Conservation (phyloP, 192 early-diverging fungal species). For the Radiomyces spectabilis region DNA sequence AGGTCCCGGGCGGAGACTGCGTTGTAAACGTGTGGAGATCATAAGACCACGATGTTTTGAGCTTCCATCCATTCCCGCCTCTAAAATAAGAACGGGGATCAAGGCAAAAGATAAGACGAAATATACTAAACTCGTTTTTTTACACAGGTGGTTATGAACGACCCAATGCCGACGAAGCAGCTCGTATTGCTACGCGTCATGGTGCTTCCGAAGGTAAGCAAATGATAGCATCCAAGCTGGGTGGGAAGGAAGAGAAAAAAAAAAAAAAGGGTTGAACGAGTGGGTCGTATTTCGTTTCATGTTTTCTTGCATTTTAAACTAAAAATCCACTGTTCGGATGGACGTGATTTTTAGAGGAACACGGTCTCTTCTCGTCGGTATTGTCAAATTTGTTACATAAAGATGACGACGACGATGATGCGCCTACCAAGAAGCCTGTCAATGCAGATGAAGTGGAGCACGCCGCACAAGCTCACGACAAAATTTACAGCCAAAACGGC, state of each 20-base stretch:
- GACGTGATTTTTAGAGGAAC: neutral
- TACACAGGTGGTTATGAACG: neutral
- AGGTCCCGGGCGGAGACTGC: too few relatives aligned
- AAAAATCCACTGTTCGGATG: neutral
- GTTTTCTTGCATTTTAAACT: neutral
- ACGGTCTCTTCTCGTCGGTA: neutral
- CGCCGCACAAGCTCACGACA: constrained; percentile 13
- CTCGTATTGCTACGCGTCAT: constrained; percentile 20
- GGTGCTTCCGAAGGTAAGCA: constrained; percentile 21
- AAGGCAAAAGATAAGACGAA: neutral
- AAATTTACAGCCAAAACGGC: constrained; percentile 18
- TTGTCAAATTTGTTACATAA: neutral
- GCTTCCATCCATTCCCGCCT: too few relatives aligned
- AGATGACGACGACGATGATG: neutral
- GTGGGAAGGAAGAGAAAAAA: too few relatives aligned
- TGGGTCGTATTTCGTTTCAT: neutral
- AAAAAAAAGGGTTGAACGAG: neutral
- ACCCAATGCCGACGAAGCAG: constrained; percentile 12
- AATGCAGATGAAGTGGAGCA: constrained; percentile 8
- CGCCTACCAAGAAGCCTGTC: constrained; percentile 7
- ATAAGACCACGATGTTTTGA: too few relatives aligned
- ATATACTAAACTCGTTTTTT: neutral
- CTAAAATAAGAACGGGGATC: neutral
- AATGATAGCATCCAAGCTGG: too few relatives aligned
- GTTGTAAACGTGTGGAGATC: too few relatives aligned